Base-by-base conservation (phyloP, 2,329 filamentous ascomycete species). In the Diaporthe sp. region DNA sequence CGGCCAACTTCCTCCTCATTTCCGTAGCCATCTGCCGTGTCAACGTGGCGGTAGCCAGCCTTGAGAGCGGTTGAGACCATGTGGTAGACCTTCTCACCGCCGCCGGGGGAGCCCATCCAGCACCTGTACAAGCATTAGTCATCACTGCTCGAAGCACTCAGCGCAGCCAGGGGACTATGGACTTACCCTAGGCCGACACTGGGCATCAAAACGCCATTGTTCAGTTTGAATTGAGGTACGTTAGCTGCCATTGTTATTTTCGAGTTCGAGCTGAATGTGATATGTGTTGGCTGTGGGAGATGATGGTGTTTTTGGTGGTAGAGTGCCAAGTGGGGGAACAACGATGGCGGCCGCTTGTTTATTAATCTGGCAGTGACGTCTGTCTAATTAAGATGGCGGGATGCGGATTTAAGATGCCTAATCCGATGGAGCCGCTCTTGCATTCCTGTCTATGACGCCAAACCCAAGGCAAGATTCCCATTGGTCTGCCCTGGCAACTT, bases 21-120 rank as follows among this genome's bases (percentile, higher is more conserved):
- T 2, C 75, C 77, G 65, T 83, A 83, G 44, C 53, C 39, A 57
- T 80, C 78, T 1, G 81, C 79, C 13, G 81, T 82, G 74, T 83
- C 82, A 69, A 83, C 77, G 55, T 80, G 79, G 13, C 82, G 82
- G 75, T 83, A 83, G 31, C 82, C 82, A 19, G 70, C 69, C 51
- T 80, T 77, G 17, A 83, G 73, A 17, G 82, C 81, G 70, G 80
- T 77, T 72, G 79, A 75, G 70, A 85, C 51, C 74, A 76, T 76
- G 2, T 71, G 22, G 55, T 77, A 70, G 34, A 73, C 75, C 37
- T 15, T 49, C 44, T 73, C 67, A 42, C 68, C 69, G 22, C 75
- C 69, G 46, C 68, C 75, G 7, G 12, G 22, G 22, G 37, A 31
- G 34, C 73, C 73, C 75, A 76, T 76, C 73, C 73, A 76, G 69